These are phyloP conservation scores for Backusella psychrophila DNA, from an alignment of 192 early-diverging fungal species.

Conservation along the genomic window DNA sequence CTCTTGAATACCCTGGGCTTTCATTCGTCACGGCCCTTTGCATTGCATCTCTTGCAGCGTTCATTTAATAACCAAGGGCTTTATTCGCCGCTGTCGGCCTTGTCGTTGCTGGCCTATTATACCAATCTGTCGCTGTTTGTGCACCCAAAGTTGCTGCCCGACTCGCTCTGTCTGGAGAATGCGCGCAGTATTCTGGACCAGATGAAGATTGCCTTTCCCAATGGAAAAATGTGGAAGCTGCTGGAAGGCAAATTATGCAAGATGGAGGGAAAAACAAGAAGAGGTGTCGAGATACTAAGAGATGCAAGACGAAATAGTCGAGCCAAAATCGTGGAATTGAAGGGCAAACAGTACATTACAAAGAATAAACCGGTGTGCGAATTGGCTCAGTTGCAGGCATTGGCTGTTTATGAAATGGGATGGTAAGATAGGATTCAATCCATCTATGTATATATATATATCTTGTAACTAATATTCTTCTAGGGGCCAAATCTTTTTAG, in stretches of 20 bases:
- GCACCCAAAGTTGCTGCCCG: slow-evolving; percentile 22
- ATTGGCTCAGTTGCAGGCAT: slow-evolving; percentile 24
- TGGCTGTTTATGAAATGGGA: slow-evolving; percentile 38
- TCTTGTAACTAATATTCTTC: no score
- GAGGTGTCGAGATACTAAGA: slow-evolving; percentile 22
- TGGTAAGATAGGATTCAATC: slow-evolving; percentile 15
- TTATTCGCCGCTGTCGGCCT: slow-evolving; percentile 22
- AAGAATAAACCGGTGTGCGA: slow-evolving; percentile 20
- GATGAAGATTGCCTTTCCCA: slow-evolving; percentile 23
- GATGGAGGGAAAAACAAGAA: slow-evolving; percentile 24
- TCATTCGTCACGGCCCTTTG: slow-evolving; percentile 32
- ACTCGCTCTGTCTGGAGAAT: slow-evolving; percentile 20
- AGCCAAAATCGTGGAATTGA: not conserved
- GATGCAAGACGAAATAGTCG: slow-evolving; percentile 20
- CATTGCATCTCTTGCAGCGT: slow-evolving; percentile 29
- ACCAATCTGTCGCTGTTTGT: slow-evolving; percentile 35
- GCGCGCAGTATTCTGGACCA: slow-evolving; percentile 23
- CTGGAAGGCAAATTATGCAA: slow-evolving; percentile 31
- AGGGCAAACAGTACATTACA: not conserved
- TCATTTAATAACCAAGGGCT: slow-evolving; percentile 25
- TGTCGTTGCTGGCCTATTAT: slow-evolving; percentile 30
- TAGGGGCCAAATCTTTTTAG: slow-evolving; percentile 39
- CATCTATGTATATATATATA: not conserved
- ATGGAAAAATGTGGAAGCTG: slow-evolving; percentile 30
- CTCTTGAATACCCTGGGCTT: slow-evolving; percentile 34